Percentiles rank a stretch among this genome's conserved stretches.
These are phyloP conservation scores for Hsuehochloa calcarea DNA, from an alignment of 176 grass and related monocot genomes.

Conservation along the genomic window DNA sequence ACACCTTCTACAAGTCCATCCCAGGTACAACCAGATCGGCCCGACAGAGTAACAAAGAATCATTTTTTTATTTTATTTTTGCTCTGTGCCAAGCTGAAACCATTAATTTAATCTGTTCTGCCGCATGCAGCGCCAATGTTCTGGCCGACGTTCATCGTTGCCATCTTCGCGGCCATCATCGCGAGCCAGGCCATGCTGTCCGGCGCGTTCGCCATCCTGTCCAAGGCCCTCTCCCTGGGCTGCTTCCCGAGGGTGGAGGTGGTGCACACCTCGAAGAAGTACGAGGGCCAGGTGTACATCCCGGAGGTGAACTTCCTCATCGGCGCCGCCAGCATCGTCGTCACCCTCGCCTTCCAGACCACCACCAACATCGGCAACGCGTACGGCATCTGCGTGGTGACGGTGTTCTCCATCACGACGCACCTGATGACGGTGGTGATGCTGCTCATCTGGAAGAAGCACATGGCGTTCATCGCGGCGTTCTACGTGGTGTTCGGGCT, in stretches of 20 bases:
- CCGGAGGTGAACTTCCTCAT: slow-evolving; percentile 66
- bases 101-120: background rate
- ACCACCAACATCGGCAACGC: slow-evolving; percentile 62
- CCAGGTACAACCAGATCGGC: slow-evolving; percentile 32
- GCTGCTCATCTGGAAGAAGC: slow-evolving; percentile 55
- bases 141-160: slow-evolving; percentile 65
- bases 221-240: slow-evolving; percentile 52
- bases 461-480: slow-evolving; percentile 17
- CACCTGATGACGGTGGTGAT: slow-evolving; percentile 53
- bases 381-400: slow-evolving; percentile 60
- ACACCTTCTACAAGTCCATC: slow-evolving; percentile 66
- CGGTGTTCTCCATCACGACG: slow-evolving; percentile 57
- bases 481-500: slow-evolving; percentile 36
- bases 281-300: slow-evolving; percentile 71
- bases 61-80: too few species aligned
- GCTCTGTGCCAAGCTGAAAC: background rate
- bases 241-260: slow-evolving; percentile 69
- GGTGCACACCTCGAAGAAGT: slow-evolving; percentile 63
- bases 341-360: slow-evolving; percentile 50
- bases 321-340: slow-evolving; percentile 40
- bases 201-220: slow-evolving; percentile 59
- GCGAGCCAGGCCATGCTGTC: slow-evolving; percentile 76
- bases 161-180: slow-evolving; percentile 58
- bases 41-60: too few species aligned
- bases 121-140: slow-evolving; percentile 46